phyloP scores from a whole-genome alignment of 345 rosid genomes.

The Gossypium rotundifolium region DNA sequence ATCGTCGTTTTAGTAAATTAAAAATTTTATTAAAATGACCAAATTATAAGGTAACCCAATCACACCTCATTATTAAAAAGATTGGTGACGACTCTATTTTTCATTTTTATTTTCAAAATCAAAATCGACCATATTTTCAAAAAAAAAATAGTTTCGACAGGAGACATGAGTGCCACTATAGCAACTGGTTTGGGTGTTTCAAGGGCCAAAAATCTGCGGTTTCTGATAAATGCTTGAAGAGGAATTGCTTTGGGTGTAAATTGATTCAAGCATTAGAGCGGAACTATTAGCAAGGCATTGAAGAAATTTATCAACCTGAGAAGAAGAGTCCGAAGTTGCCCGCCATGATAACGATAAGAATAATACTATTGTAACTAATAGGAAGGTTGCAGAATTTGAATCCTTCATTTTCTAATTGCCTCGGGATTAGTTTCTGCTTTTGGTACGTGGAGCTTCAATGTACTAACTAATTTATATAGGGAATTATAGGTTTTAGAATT shows the following conservation, averaged over 20 bases:
- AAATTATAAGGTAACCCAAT: too few species aligned
- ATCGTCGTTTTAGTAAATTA: too few species aligned
- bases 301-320: conserved; percentile 8
- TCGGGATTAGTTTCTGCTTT: too few species aligned
- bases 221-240: conserved; percentile 27
- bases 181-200: conserved; percentile 36
- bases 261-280: background rate
- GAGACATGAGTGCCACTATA: conserved; percentile 26
- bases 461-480: background rate
- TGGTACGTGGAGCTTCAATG: background rate
- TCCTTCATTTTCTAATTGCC: background rate
- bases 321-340: background rate
- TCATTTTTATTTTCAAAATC: too few species aligned
- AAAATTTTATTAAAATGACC: too few species aligned
- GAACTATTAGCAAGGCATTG: conserved; percentile 18
- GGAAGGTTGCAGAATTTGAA: background rate
- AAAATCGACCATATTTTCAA: too few species aligned
- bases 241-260: background rate
- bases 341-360: background rate
- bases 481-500: background rate
- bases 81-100: too few species aligned
- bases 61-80: too few species aligned
- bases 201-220: conserved; percentile 29
- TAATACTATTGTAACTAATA: background rate
- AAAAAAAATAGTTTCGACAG: too few species aligned